Conservation (phyloP, 1,139 yeast species). For the Nakaseomyces sp. region DNA sequence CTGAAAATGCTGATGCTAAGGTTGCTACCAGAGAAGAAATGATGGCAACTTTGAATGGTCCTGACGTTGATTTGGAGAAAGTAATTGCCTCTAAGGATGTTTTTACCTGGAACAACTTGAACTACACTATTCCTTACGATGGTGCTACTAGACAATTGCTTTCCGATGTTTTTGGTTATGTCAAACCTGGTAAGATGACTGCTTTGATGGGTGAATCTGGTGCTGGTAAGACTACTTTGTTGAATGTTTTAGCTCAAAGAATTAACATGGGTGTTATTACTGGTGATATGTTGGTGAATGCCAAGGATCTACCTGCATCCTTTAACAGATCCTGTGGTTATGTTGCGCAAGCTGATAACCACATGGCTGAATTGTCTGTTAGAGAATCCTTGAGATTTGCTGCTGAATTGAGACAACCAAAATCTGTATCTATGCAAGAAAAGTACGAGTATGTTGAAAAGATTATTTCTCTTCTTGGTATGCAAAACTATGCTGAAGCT, state of each 20-base stretch:
- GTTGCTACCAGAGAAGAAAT: conserved; percentile 38
- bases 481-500: conserved; percentile 57
- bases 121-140: conserved; percentile 44
- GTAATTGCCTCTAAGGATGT: conserved; percentile 37
- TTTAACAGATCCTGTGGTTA: conserved; percentile 57
- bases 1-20: conserved; percentile 36
- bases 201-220: conserved; percentile 66
- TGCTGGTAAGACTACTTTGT: conserved; percentile 59
- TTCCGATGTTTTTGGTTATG: conserved; percentile 54
- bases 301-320: conserved; percentile 42
- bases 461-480: conserved; percentile 46
- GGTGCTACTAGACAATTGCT: conserved; percentile 42
- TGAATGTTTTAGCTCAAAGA: conserved; percentile 52
- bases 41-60: conserved; percentile 38
- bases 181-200: conserved; percentile 56
- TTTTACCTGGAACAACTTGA: conserved; percentile 47
- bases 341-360: conserved; percentile 59
- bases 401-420: conserved; percentile 51
- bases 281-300: conserved; percentile 58
- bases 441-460: conserved; percentile 53
- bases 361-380: conserved; percentile 48
- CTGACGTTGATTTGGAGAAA: conserved; percentile 34
- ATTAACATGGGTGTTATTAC: conserved; percentile 51
- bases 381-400: conserved; percentile 55
- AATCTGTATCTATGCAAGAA: conserved; percentile 40